phyloP scores from a whole-genome alignment of 306 rosid species.

The Echinosophora koreensis region DNA sequence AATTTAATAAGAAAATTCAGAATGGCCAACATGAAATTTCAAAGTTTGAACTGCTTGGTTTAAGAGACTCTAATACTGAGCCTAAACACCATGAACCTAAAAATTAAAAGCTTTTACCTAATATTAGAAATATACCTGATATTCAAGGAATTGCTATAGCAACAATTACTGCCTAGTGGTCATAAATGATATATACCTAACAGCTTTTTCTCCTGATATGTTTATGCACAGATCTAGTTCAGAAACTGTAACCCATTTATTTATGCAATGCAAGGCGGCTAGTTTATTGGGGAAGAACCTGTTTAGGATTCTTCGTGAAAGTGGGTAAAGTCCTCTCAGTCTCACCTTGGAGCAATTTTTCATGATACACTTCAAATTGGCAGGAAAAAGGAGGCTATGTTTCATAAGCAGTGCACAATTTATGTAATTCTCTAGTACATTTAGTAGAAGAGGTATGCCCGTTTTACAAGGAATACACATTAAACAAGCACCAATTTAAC shows the following conservation, averaged over 20 bases:
- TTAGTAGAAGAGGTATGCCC: neutral
- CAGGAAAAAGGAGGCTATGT: neutral
- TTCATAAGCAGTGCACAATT: neutral
- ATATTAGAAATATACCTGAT: neutral
- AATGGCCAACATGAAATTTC: neutral
- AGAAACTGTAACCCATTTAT: constrained; percentile 1
- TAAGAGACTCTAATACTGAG: neutral
- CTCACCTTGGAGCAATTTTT: neutral
- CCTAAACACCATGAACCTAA: neutral
- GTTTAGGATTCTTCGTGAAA: neutral
- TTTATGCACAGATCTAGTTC: constrained; percentile 1
- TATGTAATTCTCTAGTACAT: neutral
- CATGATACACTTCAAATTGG: constrained; percentile 3
- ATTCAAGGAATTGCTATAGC: neutral
- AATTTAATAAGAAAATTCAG: neutral
- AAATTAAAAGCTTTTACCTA: neutral
- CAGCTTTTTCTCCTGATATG: neutral
- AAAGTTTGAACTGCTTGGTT: neutral
- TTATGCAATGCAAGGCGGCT: neutral
- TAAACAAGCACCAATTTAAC: too few relatives aligned
- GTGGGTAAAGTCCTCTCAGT: neutral
- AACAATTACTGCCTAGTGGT: neutral
- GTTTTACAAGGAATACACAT: neutral
- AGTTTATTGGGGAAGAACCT: neutral
- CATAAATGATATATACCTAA: neutral